Evolutionary conservation across 345 rosid species (phyloP).

Genomic region (Salix udensis): DNA sequence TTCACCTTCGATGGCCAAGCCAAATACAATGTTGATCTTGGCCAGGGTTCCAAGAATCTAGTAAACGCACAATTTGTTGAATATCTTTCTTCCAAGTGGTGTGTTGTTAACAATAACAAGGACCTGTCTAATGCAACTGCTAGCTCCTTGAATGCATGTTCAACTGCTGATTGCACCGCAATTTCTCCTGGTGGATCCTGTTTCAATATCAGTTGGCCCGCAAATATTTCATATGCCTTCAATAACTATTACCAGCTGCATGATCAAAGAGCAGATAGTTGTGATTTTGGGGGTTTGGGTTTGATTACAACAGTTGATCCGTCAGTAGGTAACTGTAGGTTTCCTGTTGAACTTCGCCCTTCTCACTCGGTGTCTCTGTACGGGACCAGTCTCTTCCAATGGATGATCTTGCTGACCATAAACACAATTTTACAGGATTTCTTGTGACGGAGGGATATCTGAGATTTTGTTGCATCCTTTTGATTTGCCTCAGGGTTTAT

Average conservation of each 20-base stretch:
- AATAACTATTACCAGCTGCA: slow-evolving; percentile 86
- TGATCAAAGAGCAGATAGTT: slow-evolving; percentile 67
- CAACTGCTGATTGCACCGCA: slow-evolving; percentile 63
- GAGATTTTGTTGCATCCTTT: background rate
- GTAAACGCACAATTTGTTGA: slow-evolving; percentile 63
- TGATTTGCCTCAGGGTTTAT: slow-evolving; percentile 1
- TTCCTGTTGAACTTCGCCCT: slow-evolving; percentile 47
- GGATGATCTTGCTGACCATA: slow-evolving; percentile 21
- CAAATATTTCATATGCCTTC: slow-evolving; percentile 75
- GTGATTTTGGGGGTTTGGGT: slow-evolving; percentile 80
- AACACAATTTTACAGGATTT: slow-evolving; percentile 3
- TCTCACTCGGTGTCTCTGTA: slow-evolving; percentile 37
- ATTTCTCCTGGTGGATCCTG: slow-evolving; percentile 77
- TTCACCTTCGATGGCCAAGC: slow-evolving; percentile 96
- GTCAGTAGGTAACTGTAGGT: slow-evolving; percentile 57
- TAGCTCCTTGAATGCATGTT: slow-evolving; percentile 58
- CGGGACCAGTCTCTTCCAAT: slow-evolving; percentile 5
- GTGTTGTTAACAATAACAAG: slow-evolving; percentile 68
- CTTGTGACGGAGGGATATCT: background rate
- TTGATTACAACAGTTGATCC: slow-evolving; percentile 87
- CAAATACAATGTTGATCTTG: slow-evolving; percentile 59
- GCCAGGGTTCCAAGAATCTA: slow-evolving; percentile 48
- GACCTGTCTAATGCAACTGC: slow-evolving; percentile 70
- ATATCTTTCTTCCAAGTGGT: slow-evolving; percentile 81
- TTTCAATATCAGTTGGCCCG: slow-evolving; percentile 67